Evolutionary conservation across 75 land plant species (phyloP).

Genomic region (Pinus tabuliformis): DNA sequence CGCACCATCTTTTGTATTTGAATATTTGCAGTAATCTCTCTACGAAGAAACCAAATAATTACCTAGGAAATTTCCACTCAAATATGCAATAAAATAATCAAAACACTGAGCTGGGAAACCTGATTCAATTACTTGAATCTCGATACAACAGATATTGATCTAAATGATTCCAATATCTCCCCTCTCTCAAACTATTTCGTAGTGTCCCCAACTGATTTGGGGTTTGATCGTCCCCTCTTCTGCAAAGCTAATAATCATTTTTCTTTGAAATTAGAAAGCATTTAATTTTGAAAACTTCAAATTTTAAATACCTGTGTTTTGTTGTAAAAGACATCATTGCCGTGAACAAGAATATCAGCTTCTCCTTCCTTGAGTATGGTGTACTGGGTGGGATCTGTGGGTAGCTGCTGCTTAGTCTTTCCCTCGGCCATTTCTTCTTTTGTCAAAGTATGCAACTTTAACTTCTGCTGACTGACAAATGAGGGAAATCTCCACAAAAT

Average conservation of each 20-base stretch:
- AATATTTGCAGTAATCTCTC: neutral
- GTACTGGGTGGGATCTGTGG: slow-evolving; percentile 36
- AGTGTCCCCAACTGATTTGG: neutral
- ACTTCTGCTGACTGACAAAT: too few relatives aligned
- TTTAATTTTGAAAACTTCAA: neutral
- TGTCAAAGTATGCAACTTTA: too few relatives aligned
- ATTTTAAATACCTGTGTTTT: slow-evolving; percentile 69
- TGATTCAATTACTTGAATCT: neutral
- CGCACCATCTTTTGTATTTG: neutral
- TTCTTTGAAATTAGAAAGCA: neutral
- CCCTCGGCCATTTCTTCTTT: too few relatives aligned
- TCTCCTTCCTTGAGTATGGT: slow-evolving; percentile 83
- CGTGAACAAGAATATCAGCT: slow-evolving; percentile 90
- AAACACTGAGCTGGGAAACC: neutral
- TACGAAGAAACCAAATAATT: neutral
- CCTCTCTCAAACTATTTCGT: neutral
- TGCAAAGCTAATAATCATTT: neutral
- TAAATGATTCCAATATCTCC: neutral
- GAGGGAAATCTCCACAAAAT: too few relatives aligned
- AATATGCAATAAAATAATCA: neutral
- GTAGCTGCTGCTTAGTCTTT: neutral
- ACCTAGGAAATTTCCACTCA: neutral
- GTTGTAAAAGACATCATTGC: slow-evolving; percentile 92
- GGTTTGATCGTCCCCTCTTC: neutral
- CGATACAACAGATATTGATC: neutral